These are phyloP conservation scores for Podospora conica DNA, from an alignment of 495 filamentous ascomycete species.

Conservation along the genomic window DNA sequence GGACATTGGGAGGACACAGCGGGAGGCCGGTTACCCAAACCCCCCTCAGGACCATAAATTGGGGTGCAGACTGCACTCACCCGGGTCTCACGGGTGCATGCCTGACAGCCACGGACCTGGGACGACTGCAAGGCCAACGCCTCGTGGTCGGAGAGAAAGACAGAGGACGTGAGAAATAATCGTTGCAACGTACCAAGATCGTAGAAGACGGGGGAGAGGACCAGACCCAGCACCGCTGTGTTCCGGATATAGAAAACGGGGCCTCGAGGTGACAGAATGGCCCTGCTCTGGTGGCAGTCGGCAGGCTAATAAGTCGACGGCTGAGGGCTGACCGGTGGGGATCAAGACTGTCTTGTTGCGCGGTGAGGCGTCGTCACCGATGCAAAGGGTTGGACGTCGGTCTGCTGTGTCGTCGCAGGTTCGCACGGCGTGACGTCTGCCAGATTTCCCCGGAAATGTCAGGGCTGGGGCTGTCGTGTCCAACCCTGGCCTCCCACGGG, in stretches of 20 bases:
- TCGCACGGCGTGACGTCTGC: constrained; percentile 3
- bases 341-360: background rate
- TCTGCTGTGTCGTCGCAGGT: background rate
- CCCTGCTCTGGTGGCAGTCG: background rate
- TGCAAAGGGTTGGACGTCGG: background rate
- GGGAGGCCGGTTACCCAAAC: constrained; percentile 4
- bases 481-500: constrained; percentile 24
- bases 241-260: background rate
- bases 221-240: background rate
- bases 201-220: background rate
- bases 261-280: background rate
- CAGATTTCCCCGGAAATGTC: constrained; percentile 8
- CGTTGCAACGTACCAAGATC: background rate
- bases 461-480: constrained; percentile 15
- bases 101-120: background rate
- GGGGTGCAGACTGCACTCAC: constrained; percentile 11
- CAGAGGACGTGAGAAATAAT: constrained; percentile 1
- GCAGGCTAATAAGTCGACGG: background rate
- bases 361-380: background rate
- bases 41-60: constrained; percentile 10
- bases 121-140: background rate
- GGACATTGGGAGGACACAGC: background rate
- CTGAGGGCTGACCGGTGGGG: background rate
- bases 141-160: background rate
- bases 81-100: background rate